Conservation (phyloP, 2,329 filamentous ascomycete genomes). For the Chaetomiaceae sp. region DNA sequence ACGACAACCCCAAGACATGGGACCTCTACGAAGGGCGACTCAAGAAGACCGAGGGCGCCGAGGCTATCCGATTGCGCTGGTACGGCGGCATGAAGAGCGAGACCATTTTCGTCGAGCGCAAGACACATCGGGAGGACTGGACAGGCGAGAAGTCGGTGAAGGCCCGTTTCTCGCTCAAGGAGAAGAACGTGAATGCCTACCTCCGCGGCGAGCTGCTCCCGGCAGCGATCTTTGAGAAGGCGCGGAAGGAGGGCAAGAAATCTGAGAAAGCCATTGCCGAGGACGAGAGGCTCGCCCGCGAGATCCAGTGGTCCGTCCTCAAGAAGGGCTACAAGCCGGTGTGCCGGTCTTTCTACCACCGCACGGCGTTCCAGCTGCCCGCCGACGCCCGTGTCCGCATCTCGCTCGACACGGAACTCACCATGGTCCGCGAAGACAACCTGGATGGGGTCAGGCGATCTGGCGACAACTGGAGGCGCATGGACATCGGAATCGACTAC, state of each 20-base stretch:
- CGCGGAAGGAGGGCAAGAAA: conserved; percentile 92
- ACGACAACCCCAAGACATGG: conserved; percentile 90
- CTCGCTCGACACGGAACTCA: conserved; percentile 91
- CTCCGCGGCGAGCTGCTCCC: conserved; percentile 80
- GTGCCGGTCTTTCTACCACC: conserved; percentile 94
- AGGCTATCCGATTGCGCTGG: conserved; percentile 94
- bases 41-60: conserved; percentile 96
- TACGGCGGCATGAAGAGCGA: conserved; percentile 95
- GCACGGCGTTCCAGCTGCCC: conserved; percentile 94
- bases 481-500: conserved; percentile 95
- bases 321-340: conserved; percentile 84
- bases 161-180: conserved; percentile 88
- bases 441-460: conserved; percentile 70
- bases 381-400: conserved; percentile 95
- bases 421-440: conserved; percentile 94
- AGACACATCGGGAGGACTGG: conserved; percentile 98
- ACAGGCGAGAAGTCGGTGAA: conserved; percentile 99
- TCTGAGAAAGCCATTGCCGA: conserved; percentile 85
- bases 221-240: conserved; percentile 90
- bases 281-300: conserved; percentile 80
- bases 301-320: conserved; percentile 90
- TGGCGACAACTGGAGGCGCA: conserved; percentile 91
- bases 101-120: conserved; percentile 94
- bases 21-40: conserved; percentile 89
- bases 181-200: conserved; percentile 95